Percentiles rank a stretch among this genome's conserved stretches.
Conservation (phyloP, 2,329 filamentous ascomycete species). For the Fusarium tuaranense region DNA sequence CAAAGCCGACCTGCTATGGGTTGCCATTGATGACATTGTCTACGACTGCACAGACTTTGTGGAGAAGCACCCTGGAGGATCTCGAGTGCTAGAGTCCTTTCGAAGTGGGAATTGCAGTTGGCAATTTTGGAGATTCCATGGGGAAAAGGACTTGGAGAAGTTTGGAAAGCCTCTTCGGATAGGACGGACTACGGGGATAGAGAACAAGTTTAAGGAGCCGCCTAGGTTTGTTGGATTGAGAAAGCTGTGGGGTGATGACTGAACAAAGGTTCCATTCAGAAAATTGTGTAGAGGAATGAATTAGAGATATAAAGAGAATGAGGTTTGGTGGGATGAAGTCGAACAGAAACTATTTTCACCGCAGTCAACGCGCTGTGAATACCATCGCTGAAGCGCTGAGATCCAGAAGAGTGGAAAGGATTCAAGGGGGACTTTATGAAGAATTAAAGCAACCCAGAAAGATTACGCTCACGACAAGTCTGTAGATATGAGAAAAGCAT, state of each 20-base stretch:
- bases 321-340: neutral
- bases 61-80: neutral
- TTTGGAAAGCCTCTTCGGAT: conserved; percentile 13
- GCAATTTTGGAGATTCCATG: conserved; percentile 27
- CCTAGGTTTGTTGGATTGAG: neutral
- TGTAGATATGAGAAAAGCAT: neutral
- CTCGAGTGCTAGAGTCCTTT: neutral
- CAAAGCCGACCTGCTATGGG: neutral
- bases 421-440: neutral
- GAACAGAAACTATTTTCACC: neutral
- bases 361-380: neutral
- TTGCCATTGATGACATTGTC: neutral
- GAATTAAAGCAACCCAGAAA: neutral
- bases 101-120: conserved; percentile 11
- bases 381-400: neutral
- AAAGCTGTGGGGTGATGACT: neutral
- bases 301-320: no score
- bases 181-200: conserved; percentile 1
- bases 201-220: neutral
- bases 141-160: conserved; percentile 1
- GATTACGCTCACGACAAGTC: neutral
- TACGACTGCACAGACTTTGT: neutral
- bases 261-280: neutral
- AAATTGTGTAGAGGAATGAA: no score
- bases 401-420: neutral